Base-by-base conservation (phyloP, 2,329 filamentous ascomycete species). In the Orbilia brochopaga region DNA sequence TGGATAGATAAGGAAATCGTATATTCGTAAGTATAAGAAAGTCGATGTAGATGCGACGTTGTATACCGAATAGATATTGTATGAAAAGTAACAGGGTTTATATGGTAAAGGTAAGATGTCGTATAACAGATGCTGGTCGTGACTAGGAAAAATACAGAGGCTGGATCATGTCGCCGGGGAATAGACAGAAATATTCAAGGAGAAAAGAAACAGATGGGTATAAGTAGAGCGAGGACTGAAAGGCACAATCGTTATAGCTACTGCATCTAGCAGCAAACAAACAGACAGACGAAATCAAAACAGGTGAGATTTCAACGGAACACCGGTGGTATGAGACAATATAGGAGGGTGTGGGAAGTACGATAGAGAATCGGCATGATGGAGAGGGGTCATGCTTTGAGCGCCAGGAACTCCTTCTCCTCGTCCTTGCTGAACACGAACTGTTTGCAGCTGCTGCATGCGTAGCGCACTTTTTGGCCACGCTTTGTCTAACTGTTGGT, bases 361-460 rank as follows among this genome's bases (percentile, higher is more conserved):
- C 11, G 11, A 4, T 42, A 13, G n/a, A 42, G 15, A 23, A 37
- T 30, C n/a, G n/a, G n/a, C n/a, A n/a, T n/a, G n/a, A n/a, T n/a
- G n/a, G n/a, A n/a, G n/a, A n/a, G n/a, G n/a, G n/a, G n/a, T n/a
- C n/a, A 70, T 59, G 66, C 44, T 15, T 54, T 62, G 13, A 70
- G 40, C 21, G 66, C 66, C 15, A 50, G 21, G n/a, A 59, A 60
- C 46, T 64, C 59, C 50, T 50, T 54, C 27, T 42, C 59, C 37
- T 70, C 66, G 30, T 70, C 59, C 40, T 70, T 70, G 37, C 44
- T 59, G 37, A 70, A 70, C 8, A 70, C 44, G 32, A 59, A 70
- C 32, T 70, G 66, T 50, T 64, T 70, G 66, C 66, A 70, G 24
- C 46, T 44, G 21, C 63, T 57, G 42, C 66, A 70, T 27, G 66